Conservation (phyloP, 768 basidiomycete species). For the Pleurotus tuber-regium region DNA sequence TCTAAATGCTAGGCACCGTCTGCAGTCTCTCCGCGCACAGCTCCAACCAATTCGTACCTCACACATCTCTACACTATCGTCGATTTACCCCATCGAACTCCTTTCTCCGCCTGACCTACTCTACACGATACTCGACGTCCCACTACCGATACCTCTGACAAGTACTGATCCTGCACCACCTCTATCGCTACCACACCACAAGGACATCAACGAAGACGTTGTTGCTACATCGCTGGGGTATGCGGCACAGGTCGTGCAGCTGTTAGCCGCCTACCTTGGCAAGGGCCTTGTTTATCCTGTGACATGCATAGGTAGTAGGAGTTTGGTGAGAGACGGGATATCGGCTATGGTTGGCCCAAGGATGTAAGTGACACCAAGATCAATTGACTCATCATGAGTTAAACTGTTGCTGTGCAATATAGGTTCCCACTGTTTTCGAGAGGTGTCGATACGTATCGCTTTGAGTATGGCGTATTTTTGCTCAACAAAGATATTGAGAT, state of each 20-base stretch:
- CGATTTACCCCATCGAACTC: constrained; percentile 89
- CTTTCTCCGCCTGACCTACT: constrained; percentile 82
- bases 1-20: constrained; percentile 40
- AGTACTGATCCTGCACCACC: constrained; percentile 84
- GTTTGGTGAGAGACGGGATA: constrained; percentile 88
- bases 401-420: background rate
- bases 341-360: constrained; percentile 94
- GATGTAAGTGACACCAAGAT: constrained; percentile 54
- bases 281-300: constrained; percentile 84
- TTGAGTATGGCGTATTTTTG: constrained; percentile 96
- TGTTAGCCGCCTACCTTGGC: constrained; percentile 77
- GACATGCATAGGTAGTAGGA: constrained; percentile 86
- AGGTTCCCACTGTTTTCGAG: constrained; percentile 96
- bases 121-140: constrained; percentile 81
- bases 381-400: background rate
- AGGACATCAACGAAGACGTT: constrained; percentile 77
- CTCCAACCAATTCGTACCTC: constrained; percentile 56
- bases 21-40: constrained; percentile 43
- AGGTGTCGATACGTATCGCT: constrained; percentile 95
- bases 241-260: constrained; percentile 81
- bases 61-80: constrained; percentile 67
- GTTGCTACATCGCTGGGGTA: constrained; percentile 91
- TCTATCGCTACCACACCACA: constrained; percentile 58
- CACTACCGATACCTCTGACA: constrained; percentile 84
- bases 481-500: constrained; percentile 97